Evolutionary conservation across 2,329 filamentous ascomycete genomes (phyloP), one percentile per base, ranked within the genome.

Genomic region (Alternaria viburni): DNA sequence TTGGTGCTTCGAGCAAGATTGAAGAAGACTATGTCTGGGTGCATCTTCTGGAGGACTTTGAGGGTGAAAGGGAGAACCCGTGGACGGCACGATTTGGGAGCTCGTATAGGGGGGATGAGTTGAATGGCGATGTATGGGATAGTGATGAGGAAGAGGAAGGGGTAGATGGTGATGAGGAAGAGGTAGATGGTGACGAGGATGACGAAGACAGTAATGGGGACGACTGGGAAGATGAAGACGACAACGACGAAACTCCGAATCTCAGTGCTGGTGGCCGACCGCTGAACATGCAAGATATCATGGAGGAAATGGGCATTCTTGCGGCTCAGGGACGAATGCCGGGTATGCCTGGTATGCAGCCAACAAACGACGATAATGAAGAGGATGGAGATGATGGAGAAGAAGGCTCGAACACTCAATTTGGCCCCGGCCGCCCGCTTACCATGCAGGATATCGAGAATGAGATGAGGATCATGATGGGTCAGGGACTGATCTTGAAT

Each of bases 21-120:
- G 57, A 61, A 17, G 46, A 52, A 41, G 59, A 30, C 25, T 61
- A 49, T 59, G 15, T 62, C 6, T 62, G 47, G 62, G 32, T 64
- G 25, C 43, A 57, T 9, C 2, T 36, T 9, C 8, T 36, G 32
- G 32, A 36, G 32, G 32, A 36, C 30, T 32, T 32, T 36, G 32
- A 36, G 32, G 32, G 32, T 5, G 32, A 36, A 8, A 4, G 32
- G 32, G 32, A 36, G 32, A 36, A 36, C 32, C 32, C 32, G 32
- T 36, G 32, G 32, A 8, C 10, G 32, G 32, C 32, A 36, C 32
- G 32, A 0, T 36, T 36, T 36, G 32, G 32, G 15, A 36, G 7
- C 32, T n/a, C 32, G 32, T 36, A 36, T 36, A 36, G 32, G 32
- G 32, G 32, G 32, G 32, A 36, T 36, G 32, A 36, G 32, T 1